Evolutionary conservation across 2,329 filamentous ascomycete species (phyloP), one percentile per base, ranked within the genome.

Genomic region (Sodiomyces alkalinus): DNA sequence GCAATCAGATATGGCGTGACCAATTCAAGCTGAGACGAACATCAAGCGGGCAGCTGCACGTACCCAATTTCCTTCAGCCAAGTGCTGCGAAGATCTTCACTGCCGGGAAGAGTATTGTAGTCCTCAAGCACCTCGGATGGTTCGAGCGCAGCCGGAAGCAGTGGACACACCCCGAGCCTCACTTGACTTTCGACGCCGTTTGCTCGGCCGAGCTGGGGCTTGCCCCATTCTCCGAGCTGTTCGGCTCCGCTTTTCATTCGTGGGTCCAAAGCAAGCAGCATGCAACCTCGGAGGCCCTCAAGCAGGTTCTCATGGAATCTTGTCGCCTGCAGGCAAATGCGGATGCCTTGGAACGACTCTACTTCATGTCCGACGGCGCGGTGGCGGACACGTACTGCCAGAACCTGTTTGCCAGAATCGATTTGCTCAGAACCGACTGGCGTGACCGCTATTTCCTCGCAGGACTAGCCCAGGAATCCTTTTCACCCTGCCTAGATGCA

Each of bases 81-180:
- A 68, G 75, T 2, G 72, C 71, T 1, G 55, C 60, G 15, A 79
- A 74, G 36, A 82, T 94, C 20, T 87, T 93, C 42, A 83, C 76
- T 1, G 76, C 82, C 2, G 87, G 87, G 1, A 94, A 94, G 51
- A 92, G 79, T 41, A 75, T 90, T 31, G 71, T 90, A 1, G 78
- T 94, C 24, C 55, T 94, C n/a, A 76, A 75, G 34, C 68, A 77
- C 26, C 59, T 93, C 8, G 70, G 74, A 22, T 60, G 64, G 31
- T 60, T 66, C 34, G 47, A 57, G 27, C 41, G 51, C 27, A 26
- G 44, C 41, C 41, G 36, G 32, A 47, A 34, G 26, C 51, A 39
- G 28, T 43, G 30, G 44, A 46, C 31, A 32, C 51, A 34, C 22
- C 48, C 33, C 29, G 64, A 62, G 36, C 62, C 55, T 19, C 52